A percentile compares a stretch with the other conserved stretches of the same genome.
Conservation (phyloP, 106 monocot genomes). For the Narthecium ossifragum region DNA sequence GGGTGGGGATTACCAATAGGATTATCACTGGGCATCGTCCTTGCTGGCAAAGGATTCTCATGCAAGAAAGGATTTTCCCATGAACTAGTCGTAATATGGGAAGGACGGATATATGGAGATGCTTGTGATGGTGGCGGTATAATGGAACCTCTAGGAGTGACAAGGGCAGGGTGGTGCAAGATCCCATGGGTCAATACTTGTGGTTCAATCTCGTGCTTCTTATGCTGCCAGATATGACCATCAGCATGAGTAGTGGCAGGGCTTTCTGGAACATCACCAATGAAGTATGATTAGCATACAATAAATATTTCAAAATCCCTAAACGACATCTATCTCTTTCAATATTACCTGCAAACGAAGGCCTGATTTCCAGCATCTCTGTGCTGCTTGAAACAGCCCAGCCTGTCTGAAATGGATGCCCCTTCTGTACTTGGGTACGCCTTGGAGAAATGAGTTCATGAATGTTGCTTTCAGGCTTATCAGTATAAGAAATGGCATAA, state of each 20-base stretch:
- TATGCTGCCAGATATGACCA: conserved; percentile 38
- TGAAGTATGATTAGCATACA: neutral
- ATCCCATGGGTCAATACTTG: conserved; percentile 20
- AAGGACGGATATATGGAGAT: conserved; percentile 36
- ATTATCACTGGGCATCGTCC: conserved; percentile 30
- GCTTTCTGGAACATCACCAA: conserved; percentile 12
- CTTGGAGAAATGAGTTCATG: conserved; percentile 43
- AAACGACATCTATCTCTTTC: too few relatives aligned
- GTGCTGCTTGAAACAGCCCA: conserved; percentile 27
- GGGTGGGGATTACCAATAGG: conserved; percentile 28
- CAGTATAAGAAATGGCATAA: conserved; percentile 15
- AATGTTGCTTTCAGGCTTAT: conserved; percentile 20
- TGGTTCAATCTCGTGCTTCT: conserved; percentile 32
- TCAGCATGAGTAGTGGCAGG: conserved; percentile 21
- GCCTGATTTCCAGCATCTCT: conserved; percentile 21
- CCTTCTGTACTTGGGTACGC: conserved; percentile 17
- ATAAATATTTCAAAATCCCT: too few relatives aligned
- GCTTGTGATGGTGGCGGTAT: conserved; percentile 51
- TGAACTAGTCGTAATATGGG: conserved; percentile 31
- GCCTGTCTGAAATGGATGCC: conserved; percentile 32
- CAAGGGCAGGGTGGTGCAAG: conserved; percentile 12
- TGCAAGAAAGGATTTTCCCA: conserved; percentile 54
- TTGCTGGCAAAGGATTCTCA: conserved; percentile 21
- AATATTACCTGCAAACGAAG: neutral
- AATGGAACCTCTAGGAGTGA: conserved; percentile 33